Base-by-base conservation (phyloP, 495 filamentous ascomycete species). In the Cercophora samala region DNA sequence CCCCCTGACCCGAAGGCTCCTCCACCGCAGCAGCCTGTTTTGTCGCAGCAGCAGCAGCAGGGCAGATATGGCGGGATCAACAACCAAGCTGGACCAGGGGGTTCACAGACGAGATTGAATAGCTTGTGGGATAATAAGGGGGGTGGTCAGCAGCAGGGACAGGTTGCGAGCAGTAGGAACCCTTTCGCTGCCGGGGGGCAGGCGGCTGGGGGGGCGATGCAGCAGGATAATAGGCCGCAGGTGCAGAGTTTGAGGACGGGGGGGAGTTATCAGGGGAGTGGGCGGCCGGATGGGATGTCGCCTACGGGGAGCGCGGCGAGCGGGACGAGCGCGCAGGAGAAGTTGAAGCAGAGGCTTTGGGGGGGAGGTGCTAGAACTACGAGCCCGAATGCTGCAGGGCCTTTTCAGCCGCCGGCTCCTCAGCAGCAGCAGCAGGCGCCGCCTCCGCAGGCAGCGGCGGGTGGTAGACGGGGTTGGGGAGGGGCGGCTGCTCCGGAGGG, bases 101-200 rank as follows among this genome's bases (percentile, higher is more conserved):
- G 32, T 0, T 60, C 56, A 21, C 42, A 51, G 1, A 68, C 63
- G 52, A 55, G 83, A 0, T 76, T 97, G 26, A 89, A 89, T 65
- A 93, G 93, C 77, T 82, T 97, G 24, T 98, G 94, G 94, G 93
- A 93, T 68, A 85, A 88, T 67, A 78, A 86, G 64, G 78, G 78
- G 66, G 55, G 75, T 82, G 66, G 86, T 76, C 75, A 91, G 66
- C 78, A 88, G 66, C 80, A 76, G 65, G 71, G 78, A 69, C 4
- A 64, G 73, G 76, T 74, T 65, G 69, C 65, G 32, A 68, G 66
- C 23, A 69, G 69, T 21, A 52, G 65, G 62, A 70, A 70, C 58
- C 68, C 68, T 15, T 70, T 70, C 15, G 68, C 58, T 21, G 67
- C 58, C 18, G 56, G 53, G 26, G 68, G 69, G n/a, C 21, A 53